Conservation (phyloP, 768 basidiomycete genomes). For the Lentinula sp. region DNA sequence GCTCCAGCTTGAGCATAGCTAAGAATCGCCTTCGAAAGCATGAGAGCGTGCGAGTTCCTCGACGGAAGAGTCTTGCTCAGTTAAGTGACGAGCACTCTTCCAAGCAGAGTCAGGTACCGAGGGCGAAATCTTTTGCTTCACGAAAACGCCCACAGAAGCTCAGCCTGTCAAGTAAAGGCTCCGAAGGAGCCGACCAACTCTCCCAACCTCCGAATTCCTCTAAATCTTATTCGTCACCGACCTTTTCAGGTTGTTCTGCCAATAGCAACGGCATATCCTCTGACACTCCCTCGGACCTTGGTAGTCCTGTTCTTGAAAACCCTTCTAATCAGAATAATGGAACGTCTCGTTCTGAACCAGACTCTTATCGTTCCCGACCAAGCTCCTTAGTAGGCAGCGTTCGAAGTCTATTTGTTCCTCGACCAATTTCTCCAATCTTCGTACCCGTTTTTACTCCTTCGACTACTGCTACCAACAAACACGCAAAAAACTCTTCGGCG, state of each 20-base stretch:
- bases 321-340: not conserved
- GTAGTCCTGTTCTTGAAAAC: conserved; percentile 9
- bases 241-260: conserved; percentile 38
- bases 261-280: conserved; percentile 45
- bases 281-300: not conserved
- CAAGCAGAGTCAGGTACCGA: not conserved
- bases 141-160: conserved; percentile 24
- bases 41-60: conserved; percentile 63
- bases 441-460: not conserved
- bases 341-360: not conserved
- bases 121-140: conserved; percentile 7
- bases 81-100: not conserved
- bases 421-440: conserved; percentile 6
- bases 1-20: conserved; percentile 57
- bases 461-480: not conserved
- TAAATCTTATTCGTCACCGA: conserved; percentile 7
- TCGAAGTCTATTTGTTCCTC: conserved; percentile 4
- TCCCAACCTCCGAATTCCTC: conserved; percentile 22
- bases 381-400: conserved; percentile 1
- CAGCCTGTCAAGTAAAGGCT: conserved; percentile 24
- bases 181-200: conserved; percentile 18
- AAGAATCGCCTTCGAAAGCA: conserved; percentile 58
- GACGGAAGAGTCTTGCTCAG: conserved; percentile 41
- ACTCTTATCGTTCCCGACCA: not conserved
- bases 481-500: conserved; percentile 15